Evolutionary conservation across 1,139 yeast species (phyloP), one percentile per base, ranked within the genome.

Genomic region (Geotrichum fermentans): DNA sequence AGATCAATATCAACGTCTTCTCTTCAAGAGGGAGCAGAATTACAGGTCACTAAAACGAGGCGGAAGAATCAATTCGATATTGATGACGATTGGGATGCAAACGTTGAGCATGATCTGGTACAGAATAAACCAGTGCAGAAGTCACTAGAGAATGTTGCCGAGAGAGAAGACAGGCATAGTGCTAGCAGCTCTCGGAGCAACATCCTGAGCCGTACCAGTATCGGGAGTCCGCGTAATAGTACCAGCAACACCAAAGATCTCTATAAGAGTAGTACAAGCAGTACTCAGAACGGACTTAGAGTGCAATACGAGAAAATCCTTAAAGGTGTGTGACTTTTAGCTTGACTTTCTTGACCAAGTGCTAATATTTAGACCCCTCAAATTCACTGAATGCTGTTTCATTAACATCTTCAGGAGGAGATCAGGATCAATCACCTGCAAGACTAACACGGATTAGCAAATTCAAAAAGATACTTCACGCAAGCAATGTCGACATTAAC

Each of bases 51-150:
- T 13, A 46, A 37, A 22, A 37, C 45, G 5, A 34, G 49, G 26
- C 36, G 45, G 30, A 38, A 39, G 17, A 49, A 68, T 17, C 67
- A 67, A 49, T 60, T 68, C 40, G 95, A 86, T 61, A 66, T 81
- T 44, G 96, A 88, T 62, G 95, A 85, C 59, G 96, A 88, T 65
- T 89, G 96, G 97, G 90, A 88, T 62, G 94, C 95, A 3, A 84
- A 81, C 35, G 73, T 88, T 40, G 88, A 83, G 55, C 83, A 73
- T 55, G 70, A 68, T 51, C 60, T 62, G 43, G 66, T 70, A 61
- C 70, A 65, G 56, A 69, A 46, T 53, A 64, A 50, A 46, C 61
- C 63, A 40, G 61, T 59, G 21, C 66, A 62, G 37, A 61, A 65
- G 46, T 61, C 67, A 33, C 56, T 65, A 11, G 71, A 68, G 48